These are phyloP conservation scores for Akanthomyces uredinophilus DNA, from an alignment of 2,329 filamentous ascomycete genomes.

Conservation along the genomic window DNA sequence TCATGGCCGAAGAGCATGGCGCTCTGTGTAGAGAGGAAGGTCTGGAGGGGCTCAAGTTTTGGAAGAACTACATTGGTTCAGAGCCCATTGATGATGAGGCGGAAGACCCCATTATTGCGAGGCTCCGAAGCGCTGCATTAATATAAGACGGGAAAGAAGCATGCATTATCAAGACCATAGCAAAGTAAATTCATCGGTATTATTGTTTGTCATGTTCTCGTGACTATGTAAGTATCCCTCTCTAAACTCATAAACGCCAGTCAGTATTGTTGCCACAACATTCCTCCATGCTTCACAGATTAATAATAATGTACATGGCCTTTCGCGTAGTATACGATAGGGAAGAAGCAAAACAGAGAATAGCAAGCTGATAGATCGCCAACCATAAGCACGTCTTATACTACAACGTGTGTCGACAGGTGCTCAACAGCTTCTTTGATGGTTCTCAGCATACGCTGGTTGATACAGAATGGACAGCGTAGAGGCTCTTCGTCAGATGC, in stretches of 20 bases:
- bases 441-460: conserved; percentile 54
- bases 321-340: neutral
- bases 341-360: neutral
- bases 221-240: neutral
- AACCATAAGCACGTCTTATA: conserved; percentile 33
- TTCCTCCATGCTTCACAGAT: neutral
- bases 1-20: conserved; percentile 93
- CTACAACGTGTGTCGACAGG: conserved; percentile 56
- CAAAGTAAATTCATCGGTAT: neutral
- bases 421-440: conserved; percentile 60
- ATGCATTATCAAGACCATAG: neutral
- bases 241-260: neutral
- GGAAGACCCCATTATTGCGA: conserved; percentile 9
- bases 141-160: neutral
- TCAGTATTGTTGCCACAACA: neutral
- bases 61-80: conserved; percentile 69
- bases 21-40: conserved; percentile 85
- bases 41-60: conserved; percentile 86
- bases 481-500: conserved; percentile 44
- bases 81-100: neutral
- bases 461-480: conserved; percentile 57
- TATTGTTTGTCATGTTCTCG: neutral
- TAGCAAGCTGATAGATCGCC: too few relatives aligned
- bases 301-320: neutral
- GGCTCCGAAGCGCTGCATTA: conserved; percentile 8